phyloP scores from a whole-genome alignment of 768 basidiomycete species.

The Mycena indigotica region DNA sequence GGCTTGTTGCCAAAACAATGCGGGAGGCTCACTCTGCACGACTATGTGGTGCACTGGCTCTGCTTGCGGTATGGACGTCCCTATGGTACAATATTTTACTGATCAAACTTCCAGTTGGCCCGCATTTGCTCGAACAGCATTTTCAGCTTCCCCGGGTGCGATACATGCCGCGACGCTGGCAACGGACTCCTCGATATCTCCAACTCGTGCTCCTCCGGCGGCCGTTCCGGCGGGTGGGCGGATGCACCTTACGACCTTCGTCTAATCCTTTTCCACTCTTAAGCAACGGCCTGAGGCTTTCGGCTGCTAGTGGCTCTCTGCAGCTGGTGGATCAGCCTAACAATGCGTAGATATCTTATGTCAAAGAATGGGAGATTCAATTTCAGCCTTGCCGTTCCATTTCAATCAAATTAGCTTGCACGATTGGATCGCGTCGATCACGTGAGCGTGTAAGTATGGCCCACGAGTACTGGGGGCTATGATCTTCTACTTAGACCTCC shows the following conservation, averaged over 20 bases:
- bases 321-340: too few relatives aligned
- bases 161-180: background rate
- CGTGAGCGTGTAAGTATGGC: too few relatives aligned
- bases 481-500: too few relatives aligned
- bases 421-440: too few relatives aligned
- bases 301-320: too few relatives aligned
- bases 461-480: too few relatives aligned
- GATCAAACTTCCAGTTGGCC: background rate
- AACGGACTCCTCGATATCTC: constrained; percentile 7
- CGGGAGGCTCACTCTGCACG: constrained; percentile 4
- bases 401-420: too few relatives aligned
- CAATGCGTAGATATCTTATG: too few relatives aligned
- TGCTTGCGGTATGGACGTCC: background rate
- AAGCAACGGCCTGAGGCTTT: too few relatives aligned
- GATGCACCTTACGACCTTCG: background rate
- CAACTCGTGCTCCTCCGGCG: constrained; percentile 1
- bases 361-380: too few relatives aligned
- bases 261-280: constrained; percentile 8
- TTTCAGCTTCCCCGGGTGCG: background rate
- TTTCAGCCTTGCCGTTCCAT: too few relatives aligned
- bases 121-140: constrained; percentile 5
- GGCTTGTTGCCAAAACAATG: constrained; percentile 3
- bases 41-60: constrained; percentile 3
- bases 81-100: background rate
- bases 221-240: constrained; percentile 5